Conservation (phyloP, 2,329 filamentous ascomycete genomes). For the Colletotrichum cereale region DNA sequence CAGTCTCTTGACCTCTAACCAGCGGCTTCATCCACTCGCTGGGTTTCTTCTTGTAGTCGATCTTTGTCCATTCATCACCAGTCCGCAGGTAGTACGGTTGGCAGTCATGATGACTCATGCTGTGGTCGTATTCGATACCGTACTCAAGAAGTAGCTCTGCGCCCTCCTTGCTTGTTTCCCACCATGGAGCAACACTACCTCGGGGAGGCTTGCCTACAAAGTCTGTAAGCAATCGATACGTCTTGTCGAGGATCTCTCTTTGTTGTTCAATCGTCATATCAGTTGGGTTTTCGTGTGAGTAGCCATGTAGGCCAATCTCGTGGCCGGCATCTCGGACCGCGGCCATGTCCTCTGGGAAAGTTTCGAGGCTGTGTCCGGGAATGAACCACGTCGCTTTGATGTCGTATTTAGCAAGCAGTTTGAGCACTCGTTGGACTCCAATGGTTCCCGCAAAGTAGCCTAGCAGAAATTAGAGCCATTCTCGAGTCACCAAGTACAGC, state of each 20-base stretch:
- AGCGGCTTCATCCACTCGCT: conserved; percentile 77
- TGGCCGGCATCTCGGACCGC: conserved; percentile 60
- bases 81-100: conserved; percentile 74
- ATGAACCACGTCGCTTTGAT: conserved; percentile 74
- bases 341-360: conserved; percentile 60
- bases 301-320: conserved; percentile 73
- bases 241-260: conserved; percentile 80
- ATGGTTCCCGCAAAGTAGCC: conserved; percentile 77
- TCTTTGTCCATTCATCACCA: conserved; percentile 76
- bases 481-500: background rate
- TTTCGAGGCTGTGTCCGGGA: conserved; percentile 62
- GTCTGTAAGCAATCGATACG: conserved; percentile 76
- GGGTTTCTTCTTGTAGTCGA: conserved; percentile 73
- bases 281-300: conserved; percentile 79
- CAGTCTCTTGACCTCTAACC: conserved; percentile 68
- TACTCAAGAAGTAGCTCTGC: conserved; percentile 74
- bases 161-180: conserved; percentile 78
- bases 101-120: conserved; percentile 75
- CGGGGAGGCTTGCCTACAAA: conserved; percentile 78
- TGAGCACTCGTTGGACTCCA: conserved; percentile 74
- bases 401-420: conserved; percentile 78
- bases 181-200: conserved; percentile 80
- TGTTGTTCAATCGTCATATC: conserved; percentile 83
- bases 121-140: conserved; percentile 78
- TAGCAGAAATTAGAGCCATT: conserved; percentile 43